Conservation (phyloP, 495 filamentous ascomycete genomes). For the Penicillium cosmopolitanum region DNA sequence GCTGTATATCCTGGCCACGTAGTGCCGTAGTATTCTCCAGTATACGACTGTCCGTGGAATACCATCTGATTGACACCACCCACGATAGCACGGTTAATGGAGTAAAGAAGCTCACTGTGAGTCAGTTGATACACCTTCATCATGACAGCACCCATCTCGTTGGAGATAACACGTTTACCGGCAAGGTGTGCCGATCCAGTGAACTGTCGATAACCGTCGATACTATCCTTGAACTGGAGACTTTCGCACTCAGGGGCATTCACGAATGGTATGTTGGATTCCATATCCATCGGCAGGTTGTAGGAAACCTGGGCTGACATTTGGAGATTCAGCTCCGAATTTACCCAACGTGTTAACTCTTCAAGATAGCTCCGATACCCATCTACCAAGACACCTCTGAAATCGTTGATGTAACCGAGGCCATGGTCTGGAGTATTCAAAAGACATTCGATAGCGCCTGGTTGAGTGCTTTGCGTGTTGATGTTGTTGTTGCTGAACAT, state of each 20-base stretch:
- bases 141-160: constrained; percentile 40
- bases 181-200: constrained; percentile 46
- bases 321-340: constrained; percentile 33
- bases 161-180: constrained; percentile 42
- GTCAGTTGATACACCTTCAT: constrained; percentile 34
- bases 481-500: constrained; percentile 34
- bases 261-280: constrained; percentile 41
- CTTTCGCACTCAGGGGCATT: constrained; percentile 51
- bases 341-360: constrained; percentile 36
- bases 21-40: constrained; percentile 42
- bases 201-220: constrained; percentile 52
- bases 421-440: constrained; percentile 31
- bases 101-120: constrained; percentile 29
- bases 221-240: constrained; percentile 30
- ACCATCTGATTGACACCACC: constrained; percentile 51
- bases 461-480: constrained; percentile 19
- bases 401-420: constrained; percentile 36
- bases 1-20: constrained; percentile 55
- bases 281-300: constrained; percentile 52
- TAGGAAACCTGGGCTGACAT: constrained; percentile 53
- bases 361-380: constrained; percentile 41
- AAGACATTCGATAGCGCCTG: constrained; percentile 26
- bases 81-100: constrained; percentile 37
- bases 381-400: constrained; percentile 33
- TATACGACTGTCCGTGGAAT: constrained; percentile 50